These are phyloP conservation scores for Lactarius trivialis DNA, from an alignment of 768 basidiomycete genomes.

Conservation along the genomic window DNA sequence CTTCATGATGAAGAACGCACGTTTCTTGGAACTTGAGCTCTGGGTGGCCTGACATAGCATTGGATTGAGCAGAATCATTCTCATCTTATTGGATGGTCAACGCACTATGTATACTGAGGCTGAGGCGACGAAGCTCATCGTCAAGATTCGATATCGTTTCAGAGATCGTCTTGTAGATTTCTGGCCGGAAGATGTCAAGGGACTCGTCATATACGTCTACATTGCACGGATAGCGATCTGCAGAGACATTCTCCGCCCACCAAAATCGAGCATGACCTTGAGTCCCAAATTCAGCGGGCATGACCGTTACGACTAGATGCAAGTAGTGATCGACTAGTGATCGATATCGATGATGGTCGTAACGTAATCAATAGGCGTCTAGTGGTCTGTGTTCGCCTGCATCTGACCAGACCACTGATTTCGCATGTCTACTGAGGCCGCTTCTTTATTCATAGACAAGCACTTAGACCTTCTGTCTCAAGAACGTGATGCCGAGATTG, in stretches of 20 bases:
- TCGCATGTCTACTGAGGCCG: conserved; percentile 26
- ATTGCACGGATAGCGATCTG: conserved; percentile 7
- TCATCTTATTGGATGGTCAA: neutral
- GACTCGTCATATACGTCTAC: conserved; percentile 15
- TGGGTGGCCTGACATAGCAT: conserved; percentile 47
- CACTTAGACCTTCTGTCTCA: conserved; percentile 58
- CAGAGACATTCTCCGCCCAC: conserved; percentile 10
- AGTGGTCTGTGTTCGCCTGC: neutral
- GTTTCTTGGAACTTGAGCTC: conserved; percentile 64
- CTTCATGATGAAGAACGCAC: conserved; percentile 32
- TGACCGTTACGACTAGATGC: no score
- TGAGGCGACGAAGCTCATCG: conserved; percentile 49
- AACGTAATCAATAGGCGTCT: neutral
- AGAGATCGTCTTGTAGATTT: conserved; percentile 30
- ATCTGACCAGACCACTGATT: neutral
- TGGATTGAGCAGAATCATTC: neutral
- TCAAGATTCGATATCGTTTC: conserved; percentile 47
- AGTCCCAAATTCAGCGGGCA: neutral
- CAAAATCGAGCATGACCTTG: conserved; percentile 15
- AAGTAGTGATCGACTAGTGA: no score
- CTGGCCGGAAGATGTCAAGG: conserved; percentile 17
- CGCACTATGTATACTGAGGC: conserved; percentile 67
- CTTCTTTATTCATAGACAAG: conserved; percentile 56
- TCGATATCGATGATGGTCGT: neutral
- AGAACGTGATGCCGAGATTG: conserved; percentile 83